These are phyloP conservation scores for Salvia splendens DNA, from an alignment of 257 asterid genomes.

Conservation along the genomic window DNA sequence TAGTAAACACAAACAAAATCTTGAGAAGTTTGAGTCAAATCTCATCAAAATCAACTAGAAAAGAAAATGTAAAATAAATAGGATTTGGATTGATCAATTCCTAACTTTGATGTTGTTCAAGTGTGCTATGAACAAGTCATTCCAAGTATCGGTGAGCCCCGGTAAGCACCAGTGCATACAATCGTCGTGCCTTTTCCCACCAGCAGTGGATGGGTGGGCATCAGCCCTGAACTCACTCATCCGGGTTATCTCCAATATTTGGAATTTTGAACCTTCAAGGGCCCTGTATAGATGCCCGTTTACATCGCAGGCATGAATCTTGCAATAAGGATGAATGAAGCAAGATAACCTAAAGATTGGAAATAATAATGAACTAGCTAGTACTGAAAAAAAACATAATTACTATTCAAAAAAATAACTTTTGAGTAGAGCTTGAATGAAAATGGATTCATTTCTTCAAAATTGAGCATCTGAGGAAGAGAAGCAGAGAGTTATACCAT, in stretches of 20 bases:
- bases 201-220: constrained; percentile 83
- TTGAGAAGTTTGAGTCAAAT: background rate
- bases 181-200: constrained; percentile 86
- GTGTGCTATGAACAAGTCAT: constrained; percentile 70
- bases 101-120: constrained; percentile 39
- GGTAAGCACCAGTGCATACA: constrained; percentile 99
- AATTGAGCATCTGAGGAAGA: constrained; percentile 1
- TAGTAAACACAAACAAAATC: too few species aligned
- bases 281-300: constrained; percentile 65
- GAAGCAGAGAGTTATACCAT: constrained; percentile 56
- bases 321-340: constrained; percentile 1
- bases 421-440: background rate
- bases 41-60: background rate
- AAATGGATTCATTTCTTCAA: constrained; percentile 2
- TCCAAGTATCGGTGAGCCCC: constrained; percentile 91
- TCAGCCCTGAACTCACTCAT: constrained; percentile 87
- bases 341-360: background rate
- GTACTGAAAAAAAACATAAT: background rate
- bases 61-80: background rate
- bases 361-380: too few species aligned
- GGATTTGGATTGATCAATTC: constrained; percentile 16
- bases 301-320: constrained; percentile 28
- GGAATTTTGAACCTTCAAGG: constrained; percentile 58
- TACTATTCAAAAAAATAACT: background rate
- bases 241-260: constrained; percentile 59